phyloP scores from a whole-genome alignment of 2,329 filamentous ascomycete genomes.

The Purpureocillium takamizusanense region DNA sequence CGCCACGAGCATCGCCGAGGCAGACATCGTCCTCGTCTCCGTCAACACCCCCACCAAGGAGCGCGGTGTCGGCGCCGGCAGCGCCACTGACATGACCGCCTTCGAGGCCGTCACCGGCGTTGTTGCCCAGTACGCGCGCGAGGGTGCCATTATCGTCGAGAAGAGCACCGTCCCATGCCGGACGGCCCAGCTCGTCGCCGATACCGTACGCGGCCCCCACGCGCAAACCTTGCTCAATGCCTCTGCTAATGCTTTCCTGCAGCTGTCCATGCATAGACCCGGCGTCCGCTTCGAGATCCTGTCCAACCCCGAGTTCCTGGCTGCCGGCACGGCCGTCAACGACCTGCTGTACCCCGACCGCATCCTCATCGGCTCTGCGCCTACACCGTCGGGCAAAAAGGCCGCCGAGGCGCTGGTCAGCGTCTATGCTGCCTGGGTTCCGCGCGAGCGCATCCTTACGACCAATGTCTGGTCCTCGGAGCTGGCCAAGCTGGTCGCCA shows the following conservation, averaged over 20 bases:
- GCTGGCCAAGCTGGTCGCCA: slow-evolving; percentile 69
- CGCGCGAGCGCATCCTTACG: slow-evolving; percentile 55
- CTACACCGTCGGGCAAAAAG: slow-evolving; percentile 47
- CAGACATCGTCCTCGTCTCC: slow-evolving; percentile 65
- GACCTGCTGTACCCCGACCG: slow-evolving; percentile 65
- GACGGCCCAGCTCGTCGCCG: slow-evolving; percentile 60
- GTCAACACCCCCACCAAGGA: slow-evolving; percentile 76
- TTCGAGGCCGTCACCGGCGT: slow-evolving; percentile 61
- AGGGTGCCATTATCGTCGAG: slow-evolving; percentile 67
- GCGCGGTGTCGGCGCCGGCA: slow-evolving; percentile 58
- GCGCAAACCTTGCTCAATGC: neutral
- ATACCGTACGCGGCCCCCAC: slow-evolving; percentile 44
- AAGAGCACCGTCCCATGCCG: slow-evolving; percentile 74
- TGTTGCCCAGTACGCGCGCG: slow-evolving; percentile 57
- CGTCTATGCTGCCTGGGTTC: slow-evolving; percentile 66
- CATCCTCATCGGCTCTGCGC: slow-evolving; percentile 63
- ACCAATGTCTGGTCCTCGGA: slow-evolving; percentile 73
- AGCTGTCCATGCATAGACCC: slow-evolving; percentile 52
- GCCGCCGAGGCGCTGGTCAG: slow-evolving; percentile 56
- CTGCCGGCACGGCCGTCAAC: slow-evolving; percentile 65
- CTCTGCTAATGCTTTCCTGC: neutral
- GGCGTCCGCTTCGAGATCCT: slow-evolving; percentile 64
- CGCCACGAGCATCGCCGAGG: slow-evolving; percentile 49
- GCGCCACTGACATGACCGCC: slow-evolving; percentile 62
- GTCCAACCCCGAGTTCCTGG: slow-evolving; percentile 75